These are phyloP conservation scores for Turritis glabra DNA, from an alignment of 345 rosid species.

Conservation along the genomic window DNA sequence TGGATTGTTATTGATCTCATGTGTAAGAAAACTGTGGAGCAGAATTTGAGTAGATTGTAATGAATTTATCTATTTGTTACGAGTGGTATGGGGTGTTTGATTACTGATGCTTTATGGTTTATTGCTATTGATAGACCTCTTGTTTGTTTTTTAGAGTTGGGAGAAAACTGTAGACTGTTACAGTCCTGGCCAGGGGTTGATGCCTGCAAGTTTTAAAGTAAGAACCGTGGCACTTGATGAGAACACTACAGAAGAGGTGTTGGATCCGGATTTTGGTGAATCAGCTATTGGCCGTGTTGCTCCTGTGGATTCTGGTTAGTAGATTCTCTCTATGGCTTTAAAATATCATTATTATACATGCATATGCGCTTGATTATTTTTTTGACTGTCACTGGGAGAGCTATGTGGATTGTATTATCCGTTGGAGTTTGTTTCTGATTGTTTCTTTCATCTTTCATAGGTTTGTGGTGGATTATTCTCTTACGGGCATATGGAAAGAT, in stretches of 20 bases:
- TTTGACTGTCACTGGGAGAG: neutral
- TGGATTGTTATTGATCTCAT: too few species aligned
- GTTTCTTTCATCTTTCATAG: conserved; percentile 39
- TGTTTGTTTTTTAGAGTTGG: conserved; percentile 63
- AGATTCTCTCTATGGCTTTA: neutral
- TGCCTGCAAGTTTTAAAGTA: conserved; percentile 95
- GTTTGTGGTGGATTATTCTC: conserved; percentile 92
- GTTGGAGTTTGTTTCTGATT: neutral
- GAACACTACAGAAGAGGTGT: conserved; percentile 66
- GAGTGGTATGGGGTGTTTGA: too few species aligned
- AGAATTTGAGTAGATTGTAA: neutral
- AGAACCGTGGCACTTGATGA: conserved; percentile 68
- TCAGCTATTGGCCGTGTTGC: conserved; percentile 96
- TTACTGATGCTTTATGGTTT: neutral
- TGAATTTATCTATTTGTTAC: neutral
- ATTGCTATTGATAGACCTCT: neutral
- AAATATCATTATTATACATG: neutral
- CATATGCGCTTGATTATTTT: neutral
- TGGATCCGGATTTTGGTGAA: conserved; percentile 95
- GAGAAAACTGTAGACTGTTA: conserved; percentile 95
- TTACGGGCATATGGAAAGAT: conserved; percentile 84
- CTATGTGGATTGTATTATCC: neutral
- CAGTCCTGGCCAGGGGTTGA: conserved; percentile 91
- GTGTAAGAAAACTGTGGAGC: too few species aligned
- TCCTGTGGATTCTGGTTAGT: conserved; percentile 88